A percentile compares a stretch with the other conserved stretches of the same genome.
Conservation (phyloP, 225 moss, liverwort and hornwort genomes). For the Asterella californica region DNA sequence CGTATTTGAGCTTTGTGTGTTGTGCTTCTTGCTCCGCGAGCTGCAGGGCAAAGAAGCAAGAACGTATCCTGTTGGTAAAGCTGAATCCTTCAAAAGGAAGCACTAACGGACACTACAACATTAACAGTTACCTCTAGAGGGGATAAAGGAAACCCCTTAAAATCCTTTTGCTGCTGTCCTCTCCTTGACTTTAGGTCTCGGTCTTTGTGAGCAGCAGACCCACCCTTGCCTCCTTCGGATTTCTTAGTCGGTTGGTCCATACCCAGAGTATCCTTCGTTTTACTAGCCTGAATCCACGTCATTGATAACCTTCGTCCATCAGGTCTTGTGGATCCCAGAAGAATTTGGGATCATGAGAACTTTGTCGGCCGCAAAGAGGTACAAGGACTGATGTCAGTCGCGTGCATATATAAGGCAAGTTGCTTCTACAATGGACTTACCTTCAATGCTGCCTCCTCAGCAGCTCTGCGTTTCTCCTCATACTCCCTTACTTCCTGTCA, state of each 20-base stretch:
- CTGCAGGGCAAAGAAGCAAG: constrained; percentile 30
- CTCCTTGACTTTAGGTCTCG: constrained; percentile 29
- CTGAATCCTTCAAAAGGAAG: neutral
- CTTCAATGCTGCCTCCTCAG: constrained; percentile 40
- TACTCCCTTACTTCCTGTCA: constrained; percentile 39
- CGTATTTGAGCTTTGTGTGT: constrained; percentile 65
- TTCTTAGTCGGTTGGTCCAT: constrained; percentile 65
- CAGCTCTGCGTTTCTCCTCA: constrained; percentile 27
- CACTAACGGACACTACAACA: too few relatives aligned
- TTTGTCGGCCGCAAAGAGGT: neutral
- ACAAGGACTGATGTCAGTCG: neutral
- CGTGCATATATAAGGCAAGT: neutral
- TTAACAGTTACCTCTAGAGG: constrained; percentile 51
- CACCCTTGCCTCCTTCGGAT: constrained; percentile 48
- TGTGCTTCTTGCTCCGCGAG: constrained; percentile 71
- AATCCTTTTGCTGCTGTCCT: constrained; percentile 16
- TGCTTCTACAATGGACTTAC: constrained; percentile 4
- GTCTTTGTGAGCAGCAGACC: constrained; percentile 14
- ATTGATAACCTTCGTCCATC: neutral
- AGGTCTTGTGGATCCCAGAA: neutral
- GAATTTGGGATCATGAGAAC: neutral
- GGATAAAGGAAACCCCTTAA: constrained; percentile 53
- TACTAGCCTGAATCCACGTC: constrained; percentile 54
- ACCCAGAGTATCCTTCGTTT: constrained; percentile 69
- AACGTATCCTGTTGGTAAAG: neutral